Conservation (phyloP, 129 eudicot species). For the Mikania micrantha region DNA sequence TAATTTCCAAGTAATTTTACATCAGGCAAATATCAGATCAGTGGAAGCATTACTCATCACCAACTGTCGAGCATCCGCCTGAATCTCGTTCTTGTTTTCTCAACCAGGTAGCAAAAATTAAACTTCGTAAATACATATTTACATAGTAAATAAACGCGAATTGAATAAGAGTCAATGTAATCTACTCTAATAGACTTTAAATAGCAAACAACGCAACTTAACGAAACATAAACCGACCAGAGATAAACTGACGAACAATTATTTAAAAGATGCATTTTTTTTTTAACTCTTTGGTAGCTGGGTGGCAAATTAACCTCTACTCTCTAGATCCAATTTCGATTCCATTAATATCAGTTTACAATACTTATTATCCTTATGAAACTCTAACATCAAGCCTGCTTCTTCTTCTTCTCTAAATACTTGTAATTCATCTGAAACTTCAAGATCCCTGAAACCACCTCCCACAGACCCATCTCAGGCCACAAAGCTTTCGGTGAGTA, state of each 20-base stretch:
- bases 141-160: too few species aligned
- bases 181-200: too few species aligned
- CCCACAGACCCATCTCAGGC: slow-evolving; percentile 63
- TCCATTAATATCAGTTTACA: not conserved
- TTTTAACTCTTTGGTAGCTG: not conserved
- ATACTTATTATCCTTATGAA: not conserved
- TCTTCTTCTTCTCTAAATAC: slow-evolving; percentile 49
- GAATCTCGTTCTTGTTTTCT: too few species aligned
- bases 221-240: too few species aligned
- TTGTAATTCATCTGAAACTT: slow-evolving; percentile 36
- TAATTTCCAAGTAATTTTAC: too few species aligned
- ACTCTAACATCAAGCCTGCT: slow-evolving; percentile 28
- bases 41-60: too few species aligned
- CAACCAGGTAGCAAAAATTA: too few species aligned
- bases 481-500: slow-evolving; percentile 46
- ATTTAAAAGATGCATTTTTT: not conserved
- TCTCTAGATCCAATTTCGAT: not conserved
- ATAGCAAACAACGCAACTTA: too few species aligned
- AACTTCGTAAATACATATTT: too few species aligned
- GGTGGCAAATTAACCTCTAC: slow-evolving; percentile 3
- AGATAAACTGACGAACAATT: not conserved
- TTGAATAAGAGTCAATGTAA: too few species aligned
- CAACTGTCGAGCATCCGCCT: too few species aligned
- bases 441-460: slow-evolving; percentile 52
- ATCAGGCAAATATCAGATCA: too few species aligned